A percentile compares a stretch with the other conserved stretches of the same genome.
Conservation (phyloP, 2,329 filamentous ascomycete species). For the Chrysosphaeria jannelii region DNA sequence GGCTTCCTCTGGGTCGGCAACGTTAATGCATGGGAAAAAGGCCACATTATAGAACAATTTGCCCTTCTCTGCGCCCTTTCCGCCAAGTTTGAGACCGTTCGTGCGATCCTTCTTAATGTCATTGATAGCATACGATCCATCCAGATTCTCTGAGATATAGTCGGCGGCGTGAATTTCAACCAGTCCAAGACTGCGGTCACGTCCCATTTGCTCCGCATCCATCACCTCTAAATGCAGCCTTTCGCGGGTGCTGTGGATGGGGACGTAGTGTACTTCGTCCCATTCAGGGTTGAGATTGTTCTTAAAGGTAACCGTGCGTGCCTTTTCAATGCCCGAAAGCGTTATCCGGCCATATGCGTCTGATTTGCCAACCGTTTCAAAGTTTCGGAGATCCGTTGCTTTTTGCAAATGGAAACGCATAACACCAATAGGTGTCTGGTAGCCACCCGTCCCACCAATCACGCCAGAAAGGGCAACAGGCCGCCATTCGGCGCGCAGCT, state of each 20-base stretch:
- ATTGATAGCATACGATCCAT: conserved; percentile 52
- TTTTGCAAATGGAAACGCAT: conserved; percentile 79
- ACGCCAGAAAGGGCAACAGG: conserved; percentile 66
- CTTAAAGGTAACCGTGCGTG: conserved; percentile 75
- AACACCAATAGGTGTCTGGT: conserved; percentile 78
- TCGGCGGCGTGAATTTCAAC: conserved; percentile 51
- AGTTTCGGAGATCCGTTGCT: conserved; percentile 58
- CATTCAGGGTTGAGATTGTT: conserved; percentile 89
- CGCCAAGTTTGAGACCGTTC: conserved; percentile 42
- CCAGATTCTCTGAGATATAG: conserved; percentile 47
- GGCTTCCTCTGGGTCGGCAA: conserved; percentile 72
- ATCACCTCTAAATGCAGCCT: conserved; percentile 76
- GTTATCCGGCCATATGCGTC: conserved; percentile 80
- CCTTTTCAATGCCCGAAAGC: conserved; percentile 72
- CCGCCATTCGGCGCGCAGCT: conserved; percentile 85
- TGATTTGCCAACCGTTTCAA: conserved; percentile 88
- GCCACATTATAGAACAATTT: conserved; percentile 51
- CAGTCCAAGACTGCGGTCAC: conserved; percentile 63
- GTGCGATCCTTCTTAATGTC: conserved; percentile 41
- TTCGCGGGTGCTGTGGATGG: conserved; percentile 60
- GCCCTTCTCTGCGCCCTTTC: conserved; percentile 48
- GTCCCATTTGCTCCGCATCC: conserved; percentile 80
- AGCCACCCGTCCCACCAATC: conserved; percentile 51
- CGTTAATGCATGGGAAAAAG: conserved; percentile 72
- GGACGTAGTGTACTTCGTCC: conserved; percentile 86